Base-by-base conservation (phyloP, 805 yeast species). In the Metschnikowia drakensbergensis region DNA sequence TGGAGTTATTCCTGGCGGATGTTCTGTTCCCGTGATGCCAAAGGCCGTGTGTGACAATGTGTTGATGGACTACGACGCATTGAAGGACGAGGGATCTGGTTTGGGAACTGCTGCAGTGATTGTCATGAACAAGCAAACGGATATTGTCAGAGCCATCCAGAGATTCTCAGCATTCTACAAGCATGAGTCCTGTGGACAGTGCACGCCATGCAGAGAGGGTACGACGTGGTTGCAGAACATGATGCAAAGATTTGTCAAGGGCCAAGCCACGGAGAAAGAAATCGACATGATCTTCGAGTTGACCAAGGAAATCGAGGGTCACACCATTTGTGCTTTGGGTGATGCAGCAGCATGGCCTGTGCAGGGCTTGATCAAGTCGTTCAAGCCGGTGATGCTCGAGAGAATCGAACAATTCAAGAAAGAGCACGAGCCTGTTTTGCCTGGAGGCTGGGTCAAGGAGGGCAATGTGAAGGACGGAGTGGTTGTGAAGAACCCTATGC, bases 271-370 rank as follows among this genome's bases (percentile, higher is more conserved):
- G 52, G 83, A 79, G 62, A 80, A 80, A 57, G 96, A 88, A 68
- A 88, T 88, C 60, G 96, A 88, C 63, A 82, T 81, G 87, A 82
- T 89, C 50, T 77, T 80, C 60, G 96, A 88, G 72, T 81, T 88
- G 60, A 83, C 91, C 52, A 86, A 87, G 73, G 89, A 87, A 67
- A 82, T 88, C 58, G 96, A 88, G 71, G 96, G 95, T 43, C 96
- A 88, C 71, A 87, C 96, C 45, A 88, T 88, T 62, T 88, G 96
- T 74, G 96, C 95, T 30, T 76, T 88, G 63, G 96, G 96, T 51
- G 96, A 88, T 64, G 96, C 96, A 31, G 89, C 95, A 50, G 90
- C 94, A 29, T 88, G 96, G 96, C 96, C 96, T 39, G 79, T 88
- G 54, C 96, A 88, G 72, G 96, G 96, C 50, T 79, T 88, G 57